Evolutionary conservation across 768 basidiomycete genomes (phyloP), one percentile per base, ranked within the genome.

Genomic region (Amanita inopinata): DNA sequence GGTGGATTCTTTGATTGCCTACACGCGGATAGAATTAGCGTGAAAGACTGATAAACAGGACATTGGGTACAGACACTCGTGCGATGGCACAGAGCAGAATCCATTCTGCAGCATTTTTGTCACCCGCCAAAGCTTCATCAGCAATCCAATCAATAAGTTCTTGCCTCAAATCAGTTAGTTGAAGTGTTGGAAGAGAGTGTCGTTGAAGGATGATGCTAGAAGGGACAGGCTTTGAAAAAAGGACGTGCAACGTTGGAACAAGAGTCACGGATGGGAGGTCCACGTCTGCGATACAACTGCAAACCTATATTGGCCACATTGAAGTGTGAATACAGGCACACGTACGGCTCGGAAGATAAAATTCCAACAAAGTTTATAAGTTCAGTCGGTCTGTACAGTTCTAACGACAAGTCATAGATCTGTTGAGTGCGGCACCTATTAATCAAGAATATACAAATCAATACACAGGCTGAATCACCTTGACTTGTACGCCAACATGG

Each of bases 71-170:
- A 49, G 53, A 89, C 87, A 81, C 74, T 61, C 70, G 70, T 20
- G 79, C 68, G 11, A 82, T 66, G 33, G 68, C 53, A 32, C 70
- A 63, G 19, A 89, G 63, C 3, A 90, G 63, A 5, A 84, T 65
- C 81, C 82, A 88, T 59, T 88, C 80, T 17, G 86, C 84, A 1
- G 79, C 78, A 15, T 74, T 64, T 22, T 51, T 57, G 53, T 91
- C 87, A 3, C 83, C 80, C 0, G 69, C 81, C 3, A 90, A 65
- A 8, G 69, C 76, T 53, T 83, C 76, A 17, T 69, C 59, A 0
- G 86, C 82, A 37, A 91, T 73, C 88, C 88, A 91, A 0, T 61
- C 48, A 28, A 89, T 66, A 12, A 91, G 63, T 33, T 79, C 71
- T 5, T 67, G 22, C 22, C 53, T 27, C 81, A 67, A 11, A 76